Evolutionary conservation across 2,329 filamentous ascomycete genomes (phyloP).

Genomic region (Fusarium sambucinum): DNA sequence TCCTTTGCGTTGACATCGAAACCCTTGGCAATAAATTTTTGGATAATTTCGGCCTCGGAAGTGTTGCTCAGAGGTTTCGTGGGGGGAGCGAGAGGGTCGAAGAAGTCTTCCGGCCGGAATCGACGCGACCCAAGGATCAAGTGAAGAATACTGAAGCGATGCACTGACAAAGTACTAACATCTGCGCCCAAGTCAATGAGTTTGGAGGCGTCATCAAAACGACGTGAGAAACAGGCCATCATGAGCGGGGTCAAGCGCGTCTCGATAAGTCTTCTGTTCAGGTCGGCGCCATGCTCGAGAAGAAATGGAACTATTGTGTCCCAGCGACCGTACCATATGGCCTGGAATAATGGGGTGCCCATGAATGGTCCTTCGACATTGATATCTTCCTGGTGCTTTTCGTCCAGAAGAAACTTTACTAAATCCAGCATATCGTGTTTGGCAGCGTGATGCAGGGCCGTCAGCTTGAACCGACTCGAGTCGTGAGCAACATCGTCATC

Average conservation of each 20-base stretch:
- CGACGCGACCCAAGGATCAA: conserved; percentile 45
- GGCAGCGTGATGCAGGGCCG: conserved; percentile 46
- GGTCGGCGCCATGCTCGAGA: conserved; percentile 44
- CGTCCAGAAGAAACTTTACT: conserved; percentile 37
- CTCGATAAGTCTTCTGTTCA: conserved; percentile 45
- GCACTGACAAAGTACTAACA: conserved; percentile 41
- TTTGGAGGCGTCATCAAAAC: conserved; percentile 45
- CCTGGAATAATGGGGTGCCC: conserved; percentile 47
- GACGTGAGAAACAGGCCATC: conserved; percentile 47
- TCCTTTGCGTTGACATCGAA: conserved; percentile 47
- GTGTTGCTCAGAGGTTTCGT: conserved; percentile 19
- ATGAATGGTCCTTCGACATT: conserved; percentile 45
- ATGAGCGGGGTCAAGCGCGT: conserved; percentile 46
- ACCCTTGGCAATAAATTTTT: conserved; percentile 44
- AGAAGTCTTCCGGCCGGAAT: conserved; percentile 39
- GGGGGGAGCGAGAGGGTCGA: conserved; percentile 25
- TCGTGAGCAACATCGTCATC: conserved; percentile 39
- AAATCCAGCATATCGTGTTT: conserved; percentile 39
- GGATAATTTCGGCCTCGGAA: conserved; percentile 46
- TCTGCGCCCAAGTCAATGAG: conserved; percentile 46
- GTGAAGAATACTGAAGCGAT: conserved; percentile 47
- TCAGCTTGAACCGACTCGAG: conserved; percentile 41
- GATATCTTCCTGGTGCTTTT: conserved; percentile 36
- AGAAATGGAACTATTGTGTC: conserved; percentile 46
- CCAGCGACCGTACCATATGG: conserved; percentile 47